Percentiles rank a stretch among this genome's conserved stretches.
Conservation (phyloP, 2,329 filamentous ascomycete genomes). For the Fusarium penzigii region DNA sequence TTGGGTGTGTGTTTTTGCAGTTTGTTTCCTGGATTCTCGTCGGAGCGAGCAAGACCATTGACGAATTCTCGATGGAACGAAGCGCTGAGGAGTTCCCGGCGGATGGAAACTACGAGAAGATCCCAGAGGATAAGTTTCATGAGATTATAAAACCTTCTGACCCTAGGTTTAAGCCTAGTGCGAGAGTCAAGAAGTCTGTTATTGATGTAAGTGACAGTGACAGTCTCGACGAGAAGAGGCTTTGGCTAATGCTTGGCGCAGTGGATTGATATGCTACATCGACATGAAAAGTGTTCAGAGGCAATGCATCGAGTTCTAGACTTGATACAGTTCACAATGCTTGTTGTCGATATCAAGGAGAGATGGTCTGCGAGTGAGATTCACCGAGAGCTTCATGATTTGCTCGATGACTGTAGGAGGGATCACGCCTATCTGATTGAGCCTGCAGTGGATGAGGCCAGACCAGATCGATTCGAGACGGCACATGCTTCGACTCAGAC, state of each 20-base stretch:
- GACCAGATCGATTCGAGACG: neutral
- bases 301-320: neutral
- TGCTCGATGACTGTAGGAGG: neutral
- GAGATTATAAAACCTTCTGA: neutral
- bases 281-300: neutral
- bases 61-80: neutral
- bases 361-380: neutral
- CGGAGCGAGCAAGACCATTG: neutral
- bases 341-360: neutral
- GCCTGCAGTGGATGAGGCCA: neutral
- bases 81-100: neutral
- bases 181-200: neutral
- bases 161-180: neutral
- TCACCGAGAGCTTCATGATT: neutral
- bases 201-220: neutral
- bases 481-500: neutral
- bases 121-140: slow-evolving; percentile 2
- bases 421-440: neutral
- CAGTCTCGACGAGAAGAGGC: no score
- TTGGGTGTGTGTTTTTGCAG: slow-evolving; percentile 5
- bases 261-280: neutral
- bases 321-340: neutral
- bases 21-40: slow-evolving; percentile 7
- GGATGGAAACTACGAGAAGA: neutral
- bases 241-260: neutral